These are phyloP conservation scores for Xylaria sp. DNA, from an alignment of 2,329 filamentous ascomycete species.

Conservation along the genomic window DNA sequence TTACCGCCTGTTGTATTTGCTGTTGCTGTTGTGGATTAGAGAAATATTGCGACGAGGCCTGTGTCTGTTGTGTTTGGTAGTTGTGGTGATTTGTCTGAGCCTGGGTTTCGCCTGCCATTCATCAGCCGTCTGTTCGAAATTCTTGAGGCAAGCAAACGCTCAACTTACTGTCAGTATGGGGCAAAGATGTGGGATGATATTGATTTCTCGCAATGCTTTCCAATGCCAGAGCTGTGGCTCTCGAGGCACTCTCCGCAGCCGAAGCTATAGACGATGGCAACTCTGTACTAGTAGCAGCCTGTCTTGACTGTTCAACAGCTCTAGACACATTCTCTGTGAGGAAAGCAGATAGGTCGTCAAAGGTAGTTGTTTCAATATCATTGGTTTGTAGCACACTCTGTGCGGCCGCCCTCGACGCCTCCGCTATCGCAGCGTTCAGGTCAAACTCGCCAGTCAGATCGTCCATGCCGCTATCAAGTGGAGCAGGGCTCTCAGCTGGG, in stretches of 20 bases:
- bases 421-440: slow-evolving; percentile 31
- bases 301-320: slow-evolving; percentile 29
- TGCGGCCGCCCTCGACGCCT: slow-evolving; percentile 32
- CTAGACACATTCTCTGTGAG: slow-evolving; percentile 30
- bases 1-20: slow-evolving; percentile 18
- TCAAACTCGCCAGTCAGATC: slow-evolving; percentile 28
- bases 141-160: too few relatives aligned
- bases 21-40: slow-evolving; percentile 23
- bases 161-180: slow-evolving; percentile 26
- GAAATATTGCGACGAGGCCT: slow-evolving; percentile 24
- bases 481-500: slow-evolving; percentile 19
- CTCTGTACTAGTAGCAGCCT: slow-evolving; percentile 23
- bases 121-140: slow-evolving; percentile 4
- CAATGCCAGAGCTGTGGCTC: slow-evolving; percentile 30
- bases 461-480: slow-evolving; percentile 19
- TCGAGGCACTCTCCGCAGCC: slow-evolving; percentile 31
- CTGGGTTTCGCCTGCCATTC: slow-evolving; percentile 22
- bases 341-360: slow-evolving; percentile 31
- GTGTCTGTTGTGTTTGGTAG: slow-evolving; percentile 25
- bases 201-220: slow-evolving; percentile 33
- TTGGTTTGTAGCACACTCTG: slow-evolving; percentile 25
- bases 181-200: slow-evolving; percentile 31
- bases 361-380: slow-evolving; percentile 17
- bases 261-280: slow-evolving; percentile 30
- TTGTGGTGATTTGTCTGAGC: slow-evolving; percentile 19